Conservation (phyloP, 345 rosid species). For the Psidium friedrichsthalianum region DNA sequence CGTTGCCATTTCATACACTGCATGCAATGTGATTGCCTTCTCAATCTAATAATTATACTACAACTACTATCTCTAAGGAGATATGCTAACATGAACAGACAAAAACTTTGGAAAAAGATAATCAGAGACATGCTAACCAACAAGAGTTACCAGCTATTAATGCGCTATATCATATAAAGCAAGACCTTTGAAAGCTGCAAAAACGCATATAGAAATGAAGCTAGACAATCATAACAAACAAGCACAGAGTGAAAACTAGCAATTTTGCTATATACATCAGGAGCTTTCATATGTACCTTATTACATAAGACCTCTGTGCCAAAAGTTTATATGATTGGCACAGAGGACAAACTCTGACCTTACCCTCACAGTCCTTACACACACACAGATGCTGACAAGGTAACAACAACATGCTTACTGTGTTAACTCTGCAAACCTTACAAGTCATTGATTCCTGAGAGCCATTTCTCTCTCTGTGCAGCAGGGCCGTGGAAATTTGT, state of each 20-base stretch:
- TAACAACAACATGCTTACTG: slow-evolving; percentile 68
- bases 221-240: not conserved
- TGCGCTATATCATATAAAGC: not conserved
- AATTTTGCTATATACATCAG: not conserved
- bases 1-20: not conserved
- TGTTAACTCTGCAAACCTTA: slow-evolving; percentile 61
- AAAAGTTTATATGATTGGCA: slow-evolving; percentile 66
- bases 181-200: not conserved
- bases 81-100: not conserved
- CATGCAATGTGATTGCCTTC: not conserved
- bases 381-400: slow-evolving; percentile 96
- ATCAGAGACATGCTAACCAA: not conserved
- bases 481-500: slow-evolving; percentile 36
- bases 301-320: slow-evolving; percentile 72
- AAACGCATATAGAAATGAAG: not conserved
- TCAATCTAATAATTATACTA: not conserved
- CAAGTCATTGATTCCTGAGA: slow-evolving; percentile 38
- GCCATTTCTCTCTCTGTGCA: slow-evolving; percentile 28
- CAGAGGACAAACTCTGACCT: slow-evolving; percentile 74
- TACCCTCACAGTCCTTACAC: slow-evolving; percentile 83
- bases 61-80: not conserved
- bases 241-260: not conserved
- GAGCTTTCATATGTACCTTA: not conserved
- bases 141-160: not conserved
- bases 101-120: not conserved